phyloP scores from a whole-genome alignment of 805 yeast genomes.

The Zygosaccharomyces kombuchaensis region DNA sequence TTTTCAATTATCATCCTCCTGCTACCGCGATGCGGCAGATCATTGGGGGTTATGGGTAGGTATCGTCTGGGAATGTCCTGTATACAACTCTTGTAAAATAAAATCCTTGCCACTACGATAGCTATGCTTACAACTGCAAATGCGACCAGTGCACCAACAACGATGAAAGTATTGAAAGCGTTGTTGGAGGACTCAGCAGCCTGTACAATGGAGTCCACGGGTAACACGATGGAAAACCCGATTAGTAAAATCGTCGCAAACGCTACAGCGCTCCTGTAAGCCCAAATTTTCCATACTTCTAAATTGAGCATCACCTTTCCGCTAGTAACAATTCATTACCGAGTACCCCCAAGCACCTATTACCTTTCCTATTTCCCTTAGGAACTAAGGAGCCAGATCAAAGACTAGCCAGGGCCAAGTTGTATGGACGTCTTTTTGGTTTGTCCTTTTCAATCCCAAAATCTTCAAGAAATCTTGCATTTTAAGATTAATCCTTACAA shows the following conservation, averaged over 20 bases:
- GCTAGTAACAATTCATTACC: neutral
- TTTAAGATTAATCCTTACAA: no score
- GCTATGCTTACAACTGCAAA: slow-evolving; percentile 49
- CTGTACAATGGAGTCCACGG: slow-evolving; percentile 71
- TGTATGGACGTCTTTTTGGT: neutral
- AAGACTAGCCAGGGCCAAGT: neutral
- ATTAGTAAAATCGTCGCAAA: slow-evolving; percentile 37
- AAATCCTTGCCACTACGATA: slow-evolving; percentile 55
- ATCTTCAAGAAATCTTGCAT: neutral
- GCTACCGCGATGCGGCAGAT: slow-evolving; percentile 46
- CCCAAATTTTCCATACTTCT: slow-evolving; percentile 14
- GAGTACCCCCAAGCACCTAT: neutral
- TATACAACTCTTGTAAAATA: slow-evolving; percentile 52
- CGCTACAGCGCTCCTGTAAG: slow-evolving; percentile 18
- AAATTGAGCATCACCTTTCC: slow-evolving; percentile 3
- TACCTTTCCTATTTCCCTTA: neutral
- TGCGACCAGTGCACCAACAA: slow-evolving; percentile 63
- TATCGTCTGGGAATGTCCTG: slow-evolving; percentile 77
- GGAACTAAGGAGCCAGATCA: neutral
- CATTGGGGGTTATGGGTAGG: slow-evolving; percentile 61
- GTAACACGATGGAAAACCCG: slow-evolving; percentile 65
- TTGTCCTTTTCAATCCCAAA: neutral
- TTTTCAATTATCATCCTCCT: slow-evolving; percentile 39
- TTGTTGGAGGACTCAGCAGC: slow-evolving; percentile 51
- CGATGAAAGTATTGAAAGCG: slow-evolving; percentile 77